Percentiles rank a stretch among this genome's conserved stretches.
Evolutionary conservation across 2,329 filamentous ascomycete species (phyloP).

Genomic region (Diaporthe batatas): DNA sequence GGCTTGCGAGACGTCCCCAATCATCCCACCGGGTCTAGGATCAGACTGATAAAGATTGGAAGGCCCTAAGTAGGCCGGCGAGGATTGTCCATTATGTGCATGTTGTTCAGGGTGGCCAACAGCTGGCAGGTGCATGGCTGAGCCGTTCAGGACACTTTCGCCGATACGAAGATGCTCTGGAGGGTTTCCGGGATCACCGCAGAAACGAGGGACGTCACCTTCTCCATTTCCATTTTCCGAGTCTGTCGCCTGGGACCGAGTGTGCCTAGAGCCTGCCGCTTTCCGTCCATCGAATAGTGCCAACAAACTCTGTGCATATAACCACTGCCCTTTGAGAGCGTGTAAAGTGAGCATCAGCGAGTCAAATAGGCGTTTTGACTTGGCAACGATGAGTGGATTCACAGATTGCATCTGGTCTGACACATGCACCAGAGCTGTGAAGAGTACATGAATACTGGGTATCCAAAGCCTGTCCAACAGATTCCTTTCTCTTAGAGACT

Average conservation of each 20-base stretch:
- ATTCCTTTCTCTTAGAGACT: neutral
- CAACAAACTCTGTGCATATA: slow-evolving; percentile 17
- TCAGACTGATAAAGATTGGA: neutral
- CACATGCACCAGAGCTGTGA: slow-evolving; percentile 11
- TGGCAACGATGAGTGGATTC: slow-evolving; percentile 15
- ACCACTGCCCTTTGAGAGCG: slow-evolving; percentile 22
- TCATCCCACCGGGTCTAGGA: neutral
- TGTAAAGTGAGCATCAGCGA: slow-evolving; percentile 8
- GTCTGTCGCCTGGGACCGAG: neutral
- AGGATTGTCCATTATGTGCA: neutral
- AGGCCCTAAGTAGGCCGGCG: neutral
- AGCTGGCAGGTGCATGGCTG: neutral
- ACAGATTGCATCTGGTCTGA: neutral
- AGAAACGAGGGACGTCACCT: neutral
- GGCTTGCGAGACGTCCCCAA: neutral
- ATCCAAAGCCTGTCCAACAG: neutral
- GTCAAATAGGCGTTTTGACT: slow-evolving; percentile 24
- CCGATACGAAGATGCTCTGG: neutral
- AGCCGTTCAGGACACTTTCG: neutral
- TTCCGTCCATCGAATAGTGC: slow-evolving; percentile 5
- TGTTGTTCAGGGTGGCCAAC: neutral
- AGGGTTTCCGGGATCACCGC: neutral
- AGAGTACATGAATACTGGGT: slow-evolving; percentile 2
- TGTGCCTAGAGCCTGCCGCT: neutral
- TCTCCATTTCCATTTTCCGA: neutral